A percentile compares a stretch with the other conserved stretches of the same genome.
phyloP scores from a whole-genome alignment of 352 stramenopile species.

The Globisporangium apiculatum region DNA sequence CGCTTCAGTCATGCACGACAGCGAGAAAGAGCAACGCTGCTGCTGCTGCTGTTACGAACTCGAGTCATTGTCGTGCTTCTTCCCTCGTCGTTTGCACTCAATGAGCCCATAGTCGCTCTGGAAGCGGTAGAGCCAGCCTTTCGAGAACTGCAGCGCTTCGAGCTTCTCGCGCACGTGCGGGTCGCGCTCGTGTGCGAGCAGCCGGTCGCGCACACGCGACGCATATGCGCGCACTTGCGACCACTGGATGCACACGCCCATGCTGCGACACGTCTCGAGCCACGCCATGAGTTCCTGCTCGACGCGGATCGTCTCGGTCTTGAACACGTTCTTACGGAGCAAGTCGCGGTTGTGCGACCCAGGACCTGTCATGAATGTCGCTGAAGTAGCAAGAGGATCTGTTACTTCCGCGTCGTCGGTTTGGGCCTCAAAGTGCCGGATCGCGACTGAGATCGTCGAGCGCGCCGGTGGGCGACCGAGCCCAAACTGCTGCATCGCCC shows the following conservation, averaged over 20 bases:
- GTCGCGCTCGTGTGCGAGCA: conserved; percentile 2
- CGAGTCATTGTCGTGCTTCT: background rate
- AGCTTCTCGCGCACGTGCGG: conserved; percentile 7
- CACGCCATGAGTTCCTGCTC: conserved; percentile 3
- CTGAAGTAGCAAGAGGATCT: too few relatives aligned
- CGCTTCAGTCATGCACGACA: background rate
- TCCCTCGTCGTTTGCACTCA: background rate
- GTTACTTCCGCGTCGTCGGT: too few relatives aligned
- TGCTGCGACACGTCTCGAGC: background rate
- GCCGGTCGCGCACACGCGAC: conserved; percentile 1
- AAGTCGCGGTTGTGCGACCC: conserved; percentile 1
- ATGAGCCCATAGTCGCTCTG: conserved; percentile 1
- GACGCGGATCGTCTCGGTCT: conserved; percentile 1
- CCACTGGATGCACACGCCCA: background rate
- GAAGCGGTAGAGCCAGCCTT: conserved; percentile 6
- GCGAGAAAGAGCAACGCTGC: background rate
- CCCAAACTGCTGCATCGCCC: conserved; percentile 3
- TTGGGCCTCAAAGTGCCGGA: background rate
- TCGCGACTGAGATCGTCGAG: conserved; percentile 5
- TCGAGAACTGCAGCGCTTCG: conserved; percentile 6
- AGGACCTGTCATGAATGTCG: background rate
- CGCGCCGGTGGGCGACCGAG: background rate
- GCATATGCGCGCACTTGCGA: conserved; percentile 8
- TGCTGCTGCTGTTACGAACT: too few relatives aligned
- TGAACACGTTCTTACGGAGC: conserved; percentile 6